Evolutionary conservation across 108 stramenopile species (phyloP).

Genomic region (Cyclotella baltica): DNA sequence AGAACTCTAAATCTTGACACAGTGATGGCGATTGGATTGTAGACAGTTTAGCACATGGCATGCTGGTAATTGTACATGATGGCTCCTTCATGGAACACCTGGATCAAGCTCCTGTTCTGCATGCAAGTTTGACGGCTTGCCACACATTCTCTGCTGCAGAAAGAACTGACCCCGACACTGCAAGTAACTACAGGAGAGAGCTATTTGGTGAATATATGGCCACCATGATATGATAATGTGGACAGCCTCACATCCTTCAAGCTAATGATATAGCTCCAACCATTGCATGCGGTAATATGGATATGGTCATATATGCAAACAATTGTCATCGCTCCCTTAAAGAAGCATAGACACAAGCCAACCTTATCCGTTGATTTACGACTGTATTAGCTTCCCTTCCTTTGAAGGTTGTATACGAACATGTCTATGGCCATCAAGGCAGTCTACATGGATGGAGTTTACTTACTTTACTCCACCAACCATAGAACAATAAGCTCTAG

Average conservation of each 20-base stretch:
- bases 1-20: background rate
- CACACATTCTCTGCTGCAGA: background rate
- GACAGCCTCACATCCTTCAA: background rate
- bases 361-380: background rate
- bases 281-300: conserved; percentile 9
- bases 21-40: too few relatives aligned
- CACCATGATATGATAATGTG: background rate
- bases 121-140: background rate
- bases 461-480: too few relatives aligned
- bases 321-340: background rate
- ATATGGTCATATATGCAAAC: background rate
- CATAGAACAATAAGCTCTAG: too few relatives aligned
- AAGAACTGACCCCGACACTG: background rate
- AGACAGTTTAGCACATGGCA: background rate
- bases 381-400: background rate
- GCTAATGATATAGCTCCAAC: background rate
- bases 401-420: background rate
- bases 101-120: background rate
- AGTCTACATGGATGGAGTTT: too few relatives aligned
- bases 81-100: conserved; percentile 11
- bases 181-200: conserved; percentile 14
- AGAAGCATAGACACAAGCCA: background rate
- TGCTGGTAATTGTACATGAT: background rate
- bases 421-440: conserved; percentile 17
- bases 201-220: background rate